Conservation (phyloP, 495 filamentous ascomycete species). For the Eremomyces bilateralis region DNA sequence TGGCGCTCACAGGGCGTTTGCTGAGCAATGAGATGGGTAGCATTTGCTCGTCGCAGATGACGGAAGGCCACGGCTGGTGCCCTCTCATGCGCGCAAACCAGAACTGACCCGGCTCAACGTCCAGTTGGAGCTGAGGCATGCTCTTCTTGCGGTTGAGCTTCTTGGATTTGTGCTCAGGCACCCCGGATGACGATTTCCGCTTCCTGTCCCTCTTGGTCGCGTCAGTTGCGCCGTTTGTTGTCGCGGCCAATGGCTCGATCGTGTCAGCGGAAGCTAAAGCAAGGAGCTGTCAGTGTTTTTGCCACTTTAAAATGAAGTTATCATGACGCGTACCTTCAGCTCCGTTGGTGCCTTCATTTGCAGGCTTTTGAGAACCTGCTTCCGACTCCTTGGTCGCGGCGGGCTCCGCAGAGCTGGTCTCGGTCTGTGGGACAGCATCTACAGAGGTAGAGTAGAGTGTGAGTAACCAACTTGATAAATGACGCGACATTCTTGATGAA, state of each 20-base stretch:
- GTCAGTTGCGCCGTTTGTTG: slow-evolving; percentile 16
- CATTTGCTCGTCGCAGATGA: slow-evolving; percentile 84
- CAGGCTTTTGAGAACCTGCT: too few species aligned
- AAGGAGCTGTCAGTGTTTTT: background rate
- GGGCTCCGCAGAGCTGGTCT: background rate
- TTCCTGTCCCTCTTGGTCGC: slow-evolving; percentile 16
- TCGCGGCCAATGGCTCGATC: slow-evolving; percentile 4
- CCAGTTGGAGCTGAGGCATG: slow-evolving; percentile 44
- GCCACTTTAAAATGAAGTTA: background rate
- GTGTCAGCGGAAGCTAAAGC: background rate
- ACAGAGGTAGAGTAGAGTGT: background rate
- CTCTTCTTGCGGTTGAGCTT: slow-evolving; percentile 73
- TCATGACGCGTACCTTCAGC: background rate
- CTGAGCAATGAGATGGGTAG: slow-evolving; percentile 49
- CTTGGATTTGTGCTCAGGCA: slow-evolving; percentile 49
- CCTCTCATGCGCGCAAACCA: slow-evolving; percentile 76
- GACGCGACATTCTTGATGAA: too few species aligned
- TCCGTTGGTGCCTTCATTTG: background rate
- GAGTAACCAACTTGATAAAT: too few species aligned
- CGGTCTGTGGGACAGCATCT: background rate
- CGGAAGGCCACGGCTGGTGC: slow-evolving; percentile 73
- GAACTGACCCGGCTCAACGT: slow-evolving; percentile 68
- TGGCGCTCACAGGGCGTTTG: slow-evolving; percentile 59
- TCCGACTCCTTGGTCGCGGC: background rate
- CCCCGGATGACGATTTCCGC: slow-evolving; percentile 47